Base-by-base conservation (phyloP, 768 basidiomycete species). In the Lentinula sp. region DNA sequence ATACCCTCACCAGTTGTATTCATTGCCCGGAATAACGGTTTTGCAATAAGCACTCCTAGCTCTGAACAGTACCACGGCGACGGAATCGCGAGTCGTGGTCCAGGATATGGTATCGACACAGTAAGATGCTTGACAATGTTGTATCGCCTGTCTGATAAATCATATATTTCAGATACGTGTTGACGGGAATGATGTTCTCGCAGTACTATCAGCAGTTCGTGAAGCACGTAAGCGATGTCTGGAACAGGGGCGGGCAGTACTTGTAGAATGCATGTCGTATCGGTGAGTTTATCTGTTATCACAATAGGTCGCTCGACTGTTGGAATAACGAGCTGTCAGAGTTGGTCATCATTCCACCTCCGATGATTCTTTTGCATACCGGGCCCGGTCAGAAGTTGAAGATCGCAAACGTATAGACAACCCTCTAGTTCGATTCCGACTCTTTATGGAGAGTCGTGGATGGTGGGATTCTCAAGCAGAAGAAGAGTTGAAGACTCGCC, bases 341-440 rank as follows among this genome's bases (percentile, higher is more conserved):
- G 88, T 97, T 11, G 90, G 94, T n/a, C 94, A 98, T 69, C 93
- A 95, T 70, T 93, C 91, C 16, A 95, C 92, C 0, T 96, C 95
- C 9, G 95, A 98, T 67, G 95, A 98, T 72, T 95, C 93, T 4
- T 95, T 91, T 67, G 95, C 94, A 21, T 98, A 98, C 71, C 86
- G 95, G 43, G 81, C 91, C 1, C 83, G 91, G 18, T 83, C 91
- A 60, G 95, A 96, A 68, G 95, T 97, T 34, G 92, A 96, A 73
- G 89, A 95, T 66, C 84, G 89, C 68, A 95, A 93, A 75, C 87
- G 91, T 35, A 85, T 97, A 60, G 92, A 96, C 63, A 95, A 95
- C 69, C 94, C 94, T 1, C 84, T 94, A 61, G 80, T 81, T 28
- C 87, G 94, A 34, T 91, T 95, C 74, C 82, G 92, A n/a, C 70